Conservation (phyloP, 2,329 filamentous ascomycete species). For the Hymenoscyphus repandus region DNA sequence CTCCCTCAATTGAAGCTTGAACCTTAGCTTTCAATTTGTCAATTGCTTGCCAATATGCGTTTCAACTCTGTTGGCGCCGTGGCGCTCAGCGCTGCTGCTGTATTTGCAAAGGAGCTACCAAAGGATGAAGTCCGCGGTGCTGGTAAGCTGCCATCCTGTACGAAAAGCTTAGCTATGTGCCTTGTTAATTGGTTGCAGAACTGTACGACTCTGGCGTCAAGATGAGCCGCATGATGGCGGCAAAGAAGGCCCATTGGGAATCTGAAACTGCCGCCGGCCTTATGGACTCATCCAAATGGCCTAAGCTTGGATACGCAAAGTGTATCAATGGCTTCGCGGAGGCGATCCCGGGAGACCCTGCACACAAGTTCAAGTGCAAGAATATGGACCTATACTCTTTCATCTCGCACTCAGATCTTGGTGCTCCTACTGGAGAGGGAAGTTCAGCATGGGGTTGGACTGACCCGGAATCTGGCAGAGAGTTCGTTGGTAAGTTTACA, state of each 20-base stretch:
- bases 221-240: conserved; percentile 5
- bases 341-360: conserved; percentile 8
- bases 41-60: conserved; percentile 2
- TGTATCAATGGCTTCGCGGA: conserved; percentile 10
- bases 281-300: conserved; percentile 32
- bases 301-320: conserved; percentile 9
- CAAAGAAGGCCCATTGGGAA: conserved; percentile 23
- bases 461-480: conserved; percentile 39
- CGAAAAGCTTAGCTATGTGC: background rate
- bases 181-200: background rate
- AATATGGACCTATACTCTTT: conserved; percentile 53
- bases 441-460: conserved; percentile 38
- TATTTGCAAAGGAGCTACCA: conserved; percentile 3
- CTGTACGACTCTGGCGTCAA: conserved; percentile 6
- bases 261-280: conserved; percentile 30
- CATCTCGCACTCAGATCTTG: conserved; percentile 47
- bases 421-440: conserved; percentile 38
- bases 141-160: background rate
- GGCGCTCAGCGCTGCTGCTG: conserved; percentile 1
- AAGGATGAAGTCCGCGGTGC: conserved; percentile 7
- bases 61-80: background rate
- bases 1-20: background rate
- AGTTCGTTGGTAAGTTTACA: conserved; percentile 33
- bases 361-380: conserved; percentile 37
- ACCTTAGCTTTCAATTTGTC: background rate